Base-by-base conservation (phyloP, 2,329 filamentous ascomycete species). In the Aspergillus neoniger region DNA sequence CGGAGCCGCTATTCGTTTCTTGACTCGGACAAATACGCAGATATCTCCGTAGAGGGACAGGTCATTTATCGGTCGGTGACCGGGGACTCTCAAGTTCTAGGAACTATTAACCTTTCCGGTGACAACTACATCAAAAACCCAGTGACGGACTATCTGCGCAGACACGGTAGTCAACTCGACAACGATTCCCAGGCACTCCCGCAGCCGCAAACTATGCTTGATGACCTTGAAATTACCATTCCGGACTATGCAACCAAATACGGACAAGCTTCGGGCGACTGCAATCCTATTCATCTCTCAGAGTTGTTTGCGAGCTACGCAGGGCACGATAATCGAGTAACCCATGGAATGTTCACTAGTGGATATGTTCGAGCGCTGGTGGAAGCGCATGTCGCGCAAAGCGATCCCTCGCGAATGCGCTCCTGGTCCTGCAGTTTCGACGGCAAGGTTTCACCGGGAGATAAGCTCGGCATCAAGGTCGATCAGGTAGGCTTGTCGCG, bases 271-370 rank as follows among this genome's bases (percentile, higher is more conserved):
- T 97, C 94, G 55, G 92, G 92, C 52, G 94, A 98, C 76, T 96
- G 91, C 85, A 98, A 98, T 79, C 94, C 94, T n/a, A 97, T 98
- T 64, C 94, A 98, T 82, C 92, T 96, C 50, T 96, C 93, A 15
- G 89, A 93, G 55, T 90, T 96, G 50, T 97, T 97, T 79, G 90
- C 93, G 17, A 91, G 86, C 77, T 97, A 96, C 71, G 94, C 94
- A 72, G 93, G 92, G 75, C 85, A 97, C 12, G 92, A 91, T 2
- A 93, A 93, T 49, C 97, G 93, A 44, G 97, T 98, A 72, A 96
- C 93, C 0, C 94, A 98, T 74, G 94, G 94, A 76, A 97, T 98
- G 94, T 97, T 96, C 83, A 94, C 92, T 0, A 96, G 92, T 76
- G 94, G 94, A 63, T 90, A 92, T 25, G 92, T 97, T 81, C 96